These are phyloP conservation scores for Thalassiosira livingstoniorum DNA, from an alignment of 352 stramenopile species.

Conservation along the genomic window DNA sequence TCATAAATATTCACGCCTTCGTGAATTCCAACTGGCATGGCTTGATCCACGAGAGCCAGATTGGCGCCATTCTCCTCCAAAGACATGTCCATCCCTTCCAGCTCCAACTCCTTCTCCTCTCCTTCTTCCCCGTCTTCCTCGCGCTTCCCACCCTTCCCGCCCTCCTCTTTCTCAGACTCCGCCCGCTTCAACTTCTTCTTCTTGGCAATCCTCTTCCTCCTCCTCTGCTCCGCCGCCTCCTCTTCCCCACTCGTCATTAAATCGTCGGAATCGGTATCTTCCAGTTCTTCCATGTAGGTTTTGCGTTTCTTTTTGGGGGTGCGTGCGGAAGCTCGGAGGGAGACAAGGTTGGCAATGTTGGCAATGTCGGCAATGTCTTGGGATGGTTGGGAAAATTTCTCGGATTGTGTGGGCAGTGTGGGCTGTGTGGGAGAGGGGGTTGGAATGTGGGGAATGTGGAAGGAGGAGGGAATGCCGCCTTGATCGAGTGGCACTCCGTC, in stretches of 20 bases:
- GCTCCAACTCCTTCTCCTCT: constrained; percentile 19
- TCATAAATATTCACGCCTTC: constrained; percentile 56
- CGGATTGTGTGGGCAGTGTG: neutral
- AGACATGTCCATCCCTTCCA: neutral
- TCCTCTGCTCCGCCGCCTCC: constrained; percentile 51
- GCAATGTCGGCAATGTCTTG: constrained; percentile 19
- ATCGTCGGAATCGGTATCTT: constrained; percentile 74
- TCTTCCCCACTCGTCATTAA: constrained; percentile 69
- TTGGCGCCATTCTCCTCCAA: neutral
- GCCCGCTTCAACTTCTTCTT: constrained; percentile 48
- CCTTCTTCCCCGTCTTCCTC: constrained; percentile 27
- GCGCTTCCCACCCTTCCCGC: too few species aligned
- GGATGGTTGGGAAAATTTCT: neutral
- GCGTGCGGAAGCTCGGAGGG: constrained; percentile 38
- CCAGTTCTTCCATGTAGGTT: constrained; percentile 70
- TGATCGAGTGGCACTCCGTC: constrained; percentile 32
- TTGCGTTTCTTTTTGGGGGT: constrained; percentile 63
- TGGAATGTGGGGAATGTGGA: neutral
- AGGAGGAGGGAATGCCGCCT: constrained; percentile 7
- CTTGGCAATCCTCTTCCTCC: constrained; percentile 57
- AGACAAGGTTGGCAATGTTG: constrained; percentile 34
- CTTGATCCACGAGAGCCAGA: constrained; percentile 15
- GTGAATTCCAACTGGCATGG: constrained; percentile 9
- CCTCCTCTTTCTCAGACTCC: neutral
- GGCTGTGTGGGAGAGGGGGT: neutral